Conservation (phyloP, 1,284 basidiomycete species). For the Lentinula novae-zelandiae region DNA sequence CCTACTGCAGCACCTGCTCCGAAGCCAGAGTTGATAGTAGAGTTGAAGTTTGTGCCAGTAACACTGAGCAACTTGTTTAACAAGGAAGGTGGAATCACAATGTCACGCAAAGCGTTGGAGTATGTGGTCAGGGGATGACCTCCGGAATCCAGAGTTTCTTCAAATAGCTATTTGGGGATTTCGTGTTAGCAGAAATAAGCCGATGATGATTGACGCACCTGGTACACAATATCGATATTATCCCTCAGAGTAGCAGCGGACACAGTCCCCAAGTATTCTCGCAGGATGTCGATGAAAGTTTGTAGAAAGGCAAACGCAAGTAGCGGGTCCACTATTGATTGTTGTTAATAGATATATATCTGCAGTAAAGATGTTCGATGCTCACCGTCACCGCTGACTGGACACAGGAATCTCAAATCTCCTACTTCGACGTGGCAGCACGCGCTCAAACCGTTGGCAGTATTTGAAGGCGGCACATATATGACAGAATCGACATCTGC, state of each 20-base stretch:
- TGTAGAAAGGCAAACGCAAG: slow-evolving; percentile 88
- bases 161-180: slow-evolving; percentile 64
- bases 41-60: slow-evolving; percentile 48
- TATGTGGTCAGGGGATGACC: slow-evolving; percentile 96
- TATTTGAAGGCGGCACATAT: slow-evolving; percentile 50
- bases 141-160: slow-evolving; percentile 91
- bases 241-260: slow-evolving; percentile 75
- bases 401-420: slow-evolving; percentile 77
- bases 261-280: slow-evolving; percentile 82
- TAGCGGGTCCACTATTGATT: slow-evolving; percentile 74
- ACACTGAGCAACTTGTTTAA: slow-evolving; percentile 73
- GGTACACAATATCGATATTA: slow-evolving; percentile 95
- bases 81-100: slow-evolving; percentile 85
- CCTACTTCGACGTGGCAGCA: slow-evolving; percentile 80
- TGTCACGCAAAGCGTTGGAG: slow-evolving; percentile 87
- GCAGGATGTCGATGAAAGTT: slow-evolving; percentile 79
- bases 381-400: slow-evolving; percentile 78
- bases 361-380: slow-evolving; percentile 12
- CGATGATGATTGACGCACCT: slow-evolving; percentile 43
- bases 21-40: slow-evolving; percentile 39
- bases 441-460: slow-evolving; percentile 52
- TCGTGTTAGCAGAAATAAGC: neutral
- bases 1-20: slow-evolving; percentile 43
- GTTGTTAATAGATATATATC: neutral
- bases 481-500: slow-evolving; percentile 69